Conservation (phyloP, 2,329 filamentous ascomycete species). For the Aureobasidium melanogenum region DNA sequence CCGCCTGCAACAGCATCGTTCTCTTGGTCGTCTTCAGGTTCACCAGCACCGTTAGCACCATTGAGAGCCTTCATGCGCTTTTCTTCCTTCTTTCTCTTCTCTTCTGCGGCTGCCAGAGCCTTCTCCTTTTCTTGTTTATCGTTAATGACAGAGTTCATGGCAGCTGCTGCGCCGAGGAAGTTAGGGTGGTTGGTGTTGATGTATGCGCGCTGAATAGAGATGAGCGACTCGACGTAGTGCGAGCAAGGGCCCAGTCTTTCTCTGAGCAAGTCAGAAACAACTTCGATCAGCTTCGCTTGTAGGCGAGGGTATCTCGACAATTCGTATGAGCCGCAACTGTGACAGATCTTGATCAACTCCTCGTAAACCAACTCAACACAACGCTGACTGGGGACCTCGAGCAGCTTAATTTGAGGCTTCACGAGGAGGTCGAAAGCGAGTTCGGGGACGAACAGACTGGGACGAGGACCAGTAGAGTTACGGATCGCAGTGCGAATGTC, state of each 20-base stretch:
- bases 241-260: constrained; percentile 87
- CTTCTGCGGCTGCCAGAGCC: constrained; percentile 68
- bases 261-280: constrained; percentile 88
- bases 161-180: constrained; percentile 90
- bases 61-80: constrained; percentile 75
- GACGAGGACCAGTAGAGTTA: constrained; percentile 92
- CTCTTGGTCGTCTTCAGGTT: constrained; percentile 54
- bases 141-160: constrained; percentile 93
- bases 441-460: constrained; percentile 93
- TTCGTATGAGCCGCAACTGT: constrained; percentile 94
- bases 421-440: constrained; percentile 95
- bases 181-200: constrained; percentile 99
- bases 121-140: constrained; percentile 92
- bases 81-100: constrained; percentile 77
- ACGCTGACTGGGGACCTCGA: constrained; percentile 89
- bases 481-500: constrained; percentile 96
- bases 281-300: constrained; percentile 95
- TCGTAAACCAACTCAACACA: constrained; percentile 98
- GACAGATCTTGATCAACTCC: constrained; percentile 98
- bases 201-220: constrained; percentile 94
- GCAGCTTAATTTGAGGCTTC: constrained; percentile 95
- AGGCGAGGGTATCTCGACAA: constrained; percentile 84
- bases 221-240: constrained; percentile 87
- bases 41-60: constrained; percentile 62
- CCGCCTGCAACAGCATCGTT: constrained; percentile 41